Evolutionary conservation across 129 eudicot genomes (phyloP).

Genomic region (Cynara cardunculus): DNA sequence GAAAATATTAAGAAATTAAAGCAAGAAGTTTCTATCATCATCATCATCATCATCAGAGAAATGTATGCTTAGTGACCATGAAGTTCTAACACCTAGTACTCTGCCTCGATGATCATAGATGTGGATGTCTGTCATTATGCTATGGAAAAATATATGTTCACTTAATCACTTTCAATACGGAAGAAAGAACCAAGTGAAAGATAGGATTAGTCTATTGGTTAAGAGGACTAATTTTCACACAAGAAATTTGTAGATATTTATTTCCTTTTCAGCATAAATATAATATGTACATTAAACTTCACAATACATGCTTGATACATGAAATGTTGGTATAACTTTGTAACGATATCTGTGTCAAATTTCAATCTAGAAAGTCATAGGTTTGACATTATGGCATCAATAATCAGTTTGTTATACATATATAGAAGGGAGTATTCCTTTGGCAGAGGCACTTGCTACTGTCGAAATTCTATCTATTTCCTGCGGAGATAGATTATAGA

Average conservation of each 20-base stretch:
- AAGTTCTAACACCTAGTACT: not conserved
- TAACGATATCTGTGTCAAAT: not conserved
- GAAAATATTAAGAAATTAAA: not conserved
- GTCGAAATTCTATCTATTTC: not conserved
- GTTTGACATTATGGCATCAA: constrained; percentile 16
- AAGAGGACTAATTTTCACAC: not conserved
- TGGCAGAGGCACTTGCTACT: not conserved
- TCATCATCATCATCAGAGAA: not conserved
- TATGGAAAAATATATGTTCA: not conserved
- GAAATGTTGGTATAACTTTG: not conserved
- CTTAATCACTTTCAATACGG: not conserved
- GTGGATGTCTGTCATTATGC: not conserved
- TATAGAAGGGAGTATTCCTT: not conserved
- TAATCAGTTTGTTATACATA: not conserved
- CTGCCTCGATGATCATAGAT: not conserved
- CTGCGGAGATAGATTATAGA: not conserved
- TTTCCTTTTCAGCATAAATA: not conserved
- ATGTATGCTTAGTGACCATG: constrained; percentile 4
- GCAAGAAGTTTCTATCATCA: not conserved
- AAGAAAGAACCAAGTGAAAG: not conserved
- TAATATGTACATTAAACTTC: not conserved
- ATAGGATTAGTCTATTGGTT: too few relatives aligned
- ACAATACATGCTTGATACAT: not conserved
- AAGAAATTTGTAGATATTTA: not conserved
- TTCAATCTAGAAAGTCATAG: not conserved